A percentile compares a stretch with the other conserved stretches of the same genome.
Conservation (phyloP, 495 filamentous ascomycete genomes). For the Hyaloscypha finlandica region DNA sequence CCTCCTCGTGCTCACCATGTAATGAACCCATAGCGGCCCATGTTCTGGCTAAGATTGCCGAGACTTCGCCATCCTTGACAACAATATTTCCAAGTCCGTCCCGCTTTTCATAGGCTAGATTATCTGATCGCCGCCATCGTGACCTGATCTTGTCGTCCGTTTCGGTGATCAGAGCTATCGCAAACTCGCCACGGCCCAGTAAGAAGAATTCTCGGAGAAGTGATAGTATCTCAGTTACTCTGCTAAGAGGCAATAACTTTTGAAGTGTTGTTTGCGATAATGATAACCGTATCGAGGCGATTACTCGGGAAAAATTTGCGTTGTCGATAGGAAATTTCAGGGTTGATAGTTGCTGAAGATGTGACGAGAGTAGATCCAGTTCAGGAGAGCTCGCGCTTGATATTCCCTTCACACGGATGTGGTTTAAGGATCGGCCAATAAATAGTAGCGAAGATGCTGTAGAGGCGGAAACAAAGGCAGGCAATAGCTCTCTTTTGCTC, state of each 20-base stretch:
- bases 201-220: slow-evolving; percentile 86
- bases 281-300: slow-evolving; percentile 75
- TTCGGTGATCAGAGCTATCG: slow-evolving; percentile 78
- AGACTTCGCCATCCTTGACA: slow-evolving; percentile 86
- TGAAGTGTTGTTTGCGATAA: slow-evolving; percentile 80
- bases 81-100: slow-evolving; percentile 55
- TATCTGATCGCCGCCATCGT: slow-evolving; percentile 55
- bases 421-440: slow-evolving; percentile 85
- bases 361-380: slow-evolving; percentile 66
- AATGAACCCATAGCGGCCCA: slow-evolving; percentile 77
- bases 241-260: slow-evolving; percentile 72
- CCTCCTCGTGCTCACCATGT: slow-evolving; percentile 66
- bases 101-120: slow-evolving; percentile 53
- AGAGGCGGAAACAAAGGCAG: slow-evolving; percentile 72
- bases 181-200: slow-evolving; percentile 87
- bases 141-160: slow-evolving; percentile 72
- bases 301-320: slow-evolving; percentile 65
- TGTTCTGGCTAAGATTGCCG: slow-evolving; percentile 67
- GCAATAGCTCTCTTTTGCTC: slow-evolving; percentile 59
- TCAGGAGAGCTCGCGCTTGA: slow-evolving; percentile 51
- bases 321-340: slow-evolving; percentile 73
- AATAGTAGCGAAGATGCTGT: slow-evolving; percentile 86
- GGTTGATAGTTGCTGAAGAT: slow-evolving; percentile 71
- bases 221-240: slow-evolving; percentile 73
- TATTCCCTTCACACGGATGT: slow-evolving; percentile 58